Percentiles rank a stretch among this genome's conserved stretches.
These are phyloP conservation scores for Cucumis melo DNA, from an alignment of 306 rosid genomes.

Conservation along the genomic window DNA sequence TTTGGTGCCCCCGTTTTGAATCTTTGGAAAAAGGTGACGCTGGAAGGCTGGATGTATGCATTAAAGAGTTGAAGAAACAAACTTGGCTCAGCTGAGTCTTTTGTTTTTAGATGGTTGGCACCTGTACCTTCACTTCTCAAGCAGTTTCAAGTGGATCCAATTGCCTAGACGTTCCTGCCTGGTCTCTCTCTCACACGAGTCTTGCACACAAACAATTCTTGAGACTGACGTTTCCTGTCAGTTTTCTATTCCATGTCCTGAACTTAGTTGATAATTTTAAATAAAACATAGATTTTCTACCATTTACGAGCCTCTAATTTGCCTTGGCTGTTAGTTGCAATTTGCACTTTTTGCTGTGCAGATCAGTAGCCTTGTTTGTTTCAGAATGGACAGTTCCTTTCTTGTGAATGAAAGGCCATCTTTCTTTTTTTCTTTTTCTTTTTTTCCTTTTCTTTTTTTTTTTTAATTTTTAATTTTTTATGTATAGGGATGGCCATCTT, in stretches of 20 bases:
- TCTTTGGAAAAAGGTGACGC: not conserved
- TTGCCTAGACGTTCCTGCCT: not conserved
- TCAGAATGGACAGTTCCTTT: not conserved
- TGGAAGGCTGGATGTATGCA: not conserved
- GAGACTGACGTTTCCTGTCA: not conserved
- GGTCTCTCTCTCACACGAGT: not conserved
- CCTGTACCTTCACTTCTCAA: not conserved
- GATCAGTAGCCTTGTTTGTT: not conserved
- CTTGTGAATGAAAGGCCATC: not conserved
- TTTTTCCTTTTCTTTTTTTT: too few species aligned
- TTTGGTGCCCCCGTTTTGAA: not conserved
- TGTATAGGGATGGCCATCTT: not conserved
- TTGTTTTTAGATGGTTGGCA: not conserved
- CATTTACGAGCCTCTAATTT: not conserved
- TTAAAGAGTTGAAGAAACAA: not conserved
- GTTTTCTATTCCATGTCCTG: not conserved
- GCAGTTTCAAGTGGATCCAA: not conserved
- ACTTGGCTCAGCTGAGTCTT: not conserved
- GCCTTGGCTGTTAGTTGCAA: not conserved
- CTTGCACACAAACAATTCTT: not conserved
- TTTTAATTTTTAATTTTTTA: not conserved
- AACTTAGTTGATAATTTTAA: not conserved
- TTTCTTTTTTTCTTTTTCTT: not conserved
- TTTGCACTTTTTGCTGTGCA: not conserved
- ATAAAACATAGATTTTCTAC: not conserved